A percentile compares a stretch with the other conserved stretches of the same genome.
Conservation (phyloP, 2,329 filamentous ascomycete species). For the Pyrenophora teres region DNA sequence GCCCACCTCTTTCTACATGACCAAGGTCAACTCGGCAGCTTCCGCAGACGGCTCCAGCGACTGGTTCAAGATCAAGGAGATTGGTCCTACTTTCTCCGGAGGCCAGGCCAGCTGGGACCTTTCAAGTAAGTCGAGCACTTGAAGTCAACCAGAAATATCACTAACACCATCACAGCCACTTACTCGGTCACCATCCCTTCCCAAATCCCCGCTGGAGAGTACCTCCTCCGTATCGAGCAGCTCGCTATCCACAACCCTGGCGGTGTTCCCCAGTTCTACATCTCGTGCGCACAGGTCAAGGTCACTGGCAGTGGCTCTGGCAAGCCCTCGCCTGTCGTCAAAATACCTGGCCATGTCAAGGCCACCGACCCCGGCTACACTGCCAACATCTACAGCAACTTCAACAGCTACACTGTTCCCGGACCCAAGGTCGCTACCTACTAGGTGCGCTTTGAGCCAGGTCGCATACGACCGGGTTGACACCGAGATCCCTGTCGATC, state of each 20-base stretch:
- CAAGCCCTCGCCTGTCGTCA: conserved; percentile 28
- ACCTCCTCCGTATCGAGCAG: conserved; percentile 56
- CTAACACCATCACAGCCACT: conserved; percentile 29
- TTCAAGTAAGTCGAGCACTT: conserved; percentile 25
- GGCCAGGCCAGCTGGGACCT: conserved; percentile 43
- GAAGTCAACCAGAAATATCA: not conserved
- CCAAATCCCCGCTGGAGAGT: conserved; percentile 51
- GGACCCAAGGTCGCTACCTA: conserved; percentile 46
- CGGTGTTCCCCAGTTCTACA: conserved; percentile 36
- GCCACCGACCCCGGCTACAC: conserved; percentile 44
- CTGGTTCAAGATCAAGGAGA: conserved; percentile 50
- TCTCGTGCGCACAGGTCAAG: conserved; percentile 54
- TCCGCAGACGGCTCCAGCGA: conserved; percentile 44
- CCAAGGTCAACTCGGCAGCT: conserved; percentile 41
- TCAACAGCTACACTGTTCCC: conserved; percentile 44
- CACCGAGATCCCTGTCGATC: not conserved
- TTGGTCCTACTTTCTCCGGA: conserved; percentile 43
- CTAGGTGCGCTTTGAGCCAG: conserved; percentile 19
- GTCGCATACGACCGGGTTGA: not conserved
- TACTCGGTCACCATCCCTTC: conserved; percentile 49
- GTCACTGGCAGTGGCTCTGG: conserved; percentile 47
- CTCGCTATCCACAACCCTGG: conserved; percentile 54
- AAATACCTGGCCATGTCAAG: conserved; percentile 44
- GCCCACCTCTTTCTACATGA: conserved; percentile 46
- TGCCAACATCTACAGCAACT: conserved; percentile 47